Base-by-base conservation (phyloP, 2,329 filamentous ascomycete species). In the Cephalotrichum gorgonifer region DNA sequence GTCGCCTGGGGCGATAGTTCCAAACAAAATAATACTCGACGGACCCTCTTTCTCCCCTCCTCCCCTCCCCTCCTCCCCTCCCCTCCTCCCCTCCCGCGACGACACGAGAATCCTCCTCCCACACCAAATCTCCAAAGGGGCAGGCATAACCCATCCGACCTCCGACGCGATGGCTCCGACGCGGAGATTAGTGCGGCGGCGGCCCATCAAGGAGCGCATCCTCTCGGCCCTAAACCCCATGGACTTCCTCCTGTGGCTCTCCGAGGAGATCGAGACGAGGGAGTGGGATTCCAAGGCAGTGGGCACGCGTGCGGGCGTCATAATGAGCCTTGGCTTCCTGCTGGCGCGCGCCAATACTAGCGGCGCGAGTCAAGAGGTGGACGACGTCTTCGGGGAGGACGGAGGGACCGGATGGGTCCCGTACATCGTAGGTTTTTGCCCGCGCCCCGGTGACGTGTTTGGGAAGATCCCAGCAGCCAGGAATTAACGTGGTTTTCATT, bases 241-340 rank as follows among this genome's bases (percentile, higher is more conserved):
- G 70, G 93, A 98, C 67, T 86, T 91, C 60, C 70, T 93, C 48
- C 79, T 98, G 17, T 95, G 88, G 86, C 67, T 95, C 2, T 94
- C 88, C 0, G 91, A 97, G 63, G 88, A 95, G 67, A 77, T 98
- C 52, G 90, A 96, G 62, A 88, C 88, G 26, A 83, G 85, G 60
- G 87, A 95, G 58, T 94, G 89, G 82, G 87, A 96, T 57, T 88
- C 91, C 20, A 84, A 86, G 56, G 70, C 81, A 31, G 85, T 88
- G 64, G 86, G 88, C 25, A 78, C 81, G 5, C 82, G 87, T 47
- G 70, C 95, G 17, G 91, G 89, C 5, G 57, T 95, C 26, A 76
- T 63, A 1, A 72, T 90, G 58, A 97, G 97, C 65, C 68, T 95
- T 38, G 56, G 84, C 28, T 91, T 95, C 62, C 72, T 96, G 48